Base-by-base conservation (phyloP, 495 filamentous ascomycete genomes). In the Penicillium pulvis region DNA sequence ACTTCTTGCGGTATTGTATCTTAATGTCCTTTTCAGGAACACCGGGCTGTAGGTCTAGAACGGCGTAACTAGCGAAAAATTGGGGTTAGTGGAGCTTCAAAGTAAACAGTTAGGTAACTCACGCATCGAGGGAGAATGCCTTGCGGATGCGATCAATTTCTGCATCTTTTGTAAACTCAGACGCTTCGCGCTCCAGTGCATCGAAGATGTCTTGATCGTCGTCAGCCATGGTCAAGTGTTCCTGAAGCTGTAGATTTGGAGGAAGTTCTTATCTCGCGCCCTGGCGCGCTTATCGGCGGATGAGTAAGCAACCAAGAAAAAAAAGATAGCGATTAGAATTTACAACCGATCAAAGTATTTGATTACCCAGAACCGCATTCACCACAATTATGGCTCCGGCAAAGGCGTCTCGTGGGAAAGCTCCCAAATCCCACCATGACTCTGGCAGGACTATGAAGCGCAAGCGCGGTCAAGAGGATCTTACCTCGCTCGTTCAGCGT, bases 11-110 rank as follows among this genome's bases (percentile, higher is more conserved):
- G 80, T 97, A 99, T 70, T 83, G 79, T 58, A 86, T 75, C 75
- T 97, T 98, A 79, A 99, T 98, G 76, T 98, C 95, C 54, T 91
- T 92, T 64, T 97, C 94, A 24, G 94, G 85, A 35, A 96, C 90
- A 68, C 94, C 94, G 7, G 94, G 94, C 73, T 96, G 92, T 56
- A 99, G 87, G 74, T 95, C 94, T 26, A 99, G 89, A 56, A 98
- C 91, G 45, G 92, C 89, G 78, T 98, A 98, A 65, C 89, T 91
- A 59, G 26, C 44, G 19, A 20, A 26, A 6, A 35, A 28, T 16
- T 41, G 14, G 20, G n/a, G 9, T 44, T 26, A 57, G 47, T 48
- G 12, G 14, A 56, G 10, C 10, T n/a, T 42, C 24, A 31, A 19
- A 26, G 24, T 41, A 20, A 33, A 49, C 31, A 26, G 3, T 6